These are phyloP conservation scores for Amaranthus hypochondriacus DNA, from an alignment of 148 eudicot species.

Conservation along the genomic window DNA sequence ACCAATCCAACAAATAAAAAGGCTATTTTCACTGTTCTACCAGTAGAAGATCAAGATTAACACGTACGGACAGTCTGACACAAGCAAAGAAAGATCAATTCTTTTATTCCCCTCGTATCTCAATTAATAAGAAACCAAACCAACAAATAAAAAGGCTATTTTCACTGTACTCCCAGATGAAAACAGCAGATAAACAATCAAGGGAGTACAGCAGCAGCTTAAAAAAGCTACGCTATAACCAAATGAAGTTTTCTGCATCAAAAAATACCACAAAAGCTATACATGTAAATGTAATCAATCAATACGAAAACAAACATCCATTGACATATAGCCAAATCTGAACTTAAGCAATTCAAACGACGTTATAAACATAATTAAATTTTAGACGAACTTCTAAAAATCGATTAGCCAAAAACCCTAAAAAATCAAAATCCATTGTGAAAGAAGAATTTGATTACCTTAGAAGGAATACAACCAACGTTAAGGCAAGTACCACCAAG, in stretches of 20 bases:
- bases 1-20: background rate
- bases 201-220: background rate
- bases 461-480: slow-evolving; percentile 95
- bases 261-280: too few species aligned
- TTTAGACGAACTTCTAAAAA: background rate
- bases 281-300: background rate
- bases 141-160: background rate
- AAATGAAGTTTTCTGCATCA: too few species aligned
- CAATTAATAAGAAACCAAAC: background rate
- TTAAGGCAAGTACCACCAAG: slow-evolving; percentile 96
- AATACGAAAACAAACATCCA: background rate
- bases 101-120: background rate
- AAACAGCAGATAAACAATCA: background rate
- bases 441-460: slow-evolving; percentile 35
- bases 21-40: background rate
- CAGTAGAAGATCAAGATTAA: background rate
- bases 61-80: background rate
- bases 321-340: background rate
- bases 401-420: background rate
- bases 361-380: background rate
- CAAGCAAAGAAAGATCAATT: background rate
- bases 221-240: background rate
- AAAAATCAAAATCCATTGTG: background rate
- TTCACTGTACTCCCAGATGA: background rate
- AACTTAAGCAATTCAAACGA: background rate